A percentile compares a stretch with the other conserved stretches of the same genome.
Conservation (phyloP, 2,329 filamentous ascomycete species). For the Periconia macrospinosa region DNA sequence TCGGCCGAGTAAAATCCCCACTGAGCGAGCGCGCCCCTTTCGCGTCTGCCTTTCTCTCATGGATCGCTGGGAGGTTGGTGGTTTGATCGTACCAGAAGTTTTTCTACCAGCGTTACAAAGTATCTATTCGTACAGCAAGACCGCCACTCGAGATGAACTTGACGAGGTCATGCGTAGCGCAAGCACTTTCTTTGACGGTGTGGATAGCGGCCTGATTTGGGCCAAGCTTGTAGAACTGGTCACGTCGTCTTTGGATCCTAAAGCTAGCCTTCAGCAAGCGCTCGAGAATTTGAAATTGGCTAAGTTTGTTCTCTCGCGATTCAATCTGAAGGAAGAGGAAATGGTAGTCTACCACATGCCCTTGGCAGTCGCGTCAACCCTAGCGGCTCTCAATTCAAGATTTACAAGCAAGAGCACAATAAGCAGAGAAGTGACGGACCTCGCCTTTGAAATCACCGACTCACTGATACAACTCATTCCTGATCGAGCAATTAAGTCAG, state of each 20-base stretch:
- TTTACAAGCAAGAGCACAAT: conserved; percentile 2
- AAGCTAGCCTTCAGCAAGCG: conserved; percentile 51
- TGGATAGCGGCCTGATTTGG: conserved; percentile 93
- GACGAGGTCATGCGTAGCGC: conserved; percentile 89
- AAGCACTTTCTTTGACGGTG: conserved; percentile 94
- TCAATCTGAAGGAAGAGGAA: conserved; percentile 94
- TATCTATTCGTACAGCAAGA: conserved; percentile 72
- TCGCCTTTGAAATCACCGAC: conserved; percentile 41
- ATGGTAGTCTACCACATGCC: conserved; percentile 89
- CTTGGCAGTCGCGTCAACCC: conserved; percentile 67
- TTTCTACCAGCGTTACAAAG: conserved; percentile 85
- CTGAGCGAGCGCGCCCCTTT: conserved; percentile 80
- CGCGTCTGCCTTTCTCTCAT: conserved; percentile 92
- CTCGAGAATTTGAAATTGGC: conserved; percentile 70
- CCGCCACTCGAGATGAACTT: conserved; percentile 70
- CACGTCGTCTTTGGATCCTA: conserved; percentile 49
- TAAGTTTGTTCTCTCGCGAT: conserved; percentile 80
- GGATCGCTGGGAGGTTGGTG: conserved; percentile 98
- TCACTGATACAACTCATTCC: conserved; percentile 42
- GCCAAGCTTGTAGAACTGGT: conserved; percentile 75
- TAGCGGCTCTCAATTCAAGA: conserved; percentile 48
- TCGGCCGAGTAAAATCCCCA: conserved; percentile 54
- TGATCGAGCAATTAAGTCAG: conserved; percentile 29
- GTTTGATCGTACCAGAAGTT: conserved; percentile 81
- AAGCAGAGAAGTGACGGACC: conserved; percentile 20